Evolutionary conservation across 129 eudicot genomes (phyloP), one percentile per base, ranked within the genome.

Genomic region (Gnaphalium uliginosum): DNA sequence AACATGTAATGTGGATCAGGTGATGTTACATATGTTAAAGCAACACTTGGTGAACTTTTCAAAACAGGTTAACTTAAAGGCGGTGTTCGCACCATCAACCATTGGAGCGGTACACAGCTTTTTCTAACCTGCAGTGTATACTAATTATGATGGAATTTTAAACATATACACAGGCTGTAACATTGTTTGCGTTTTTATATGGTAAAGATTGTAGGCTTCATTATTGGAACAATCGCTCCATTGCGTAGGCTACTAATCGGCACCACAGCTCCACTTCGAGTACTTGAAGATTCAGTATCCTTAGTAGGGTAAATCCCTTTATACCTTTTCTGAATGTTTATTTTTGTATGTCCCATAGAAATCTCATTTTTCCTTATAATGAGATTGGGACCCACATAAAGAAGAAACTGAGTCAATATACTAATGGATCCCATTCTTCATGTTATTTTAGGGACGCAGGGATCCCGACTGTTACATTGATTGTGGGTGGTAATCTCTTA

Each of bases 61-160:
- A 32, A 73, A 33, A 26, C 73, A 51, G 70, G 29, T 89, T 50
- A 87, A 92, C 82, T 69, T 89, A 78, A 83, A 84, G 86, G 76
- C 79, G 10, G 18, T 87, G 65, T 76, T 92, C 67, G 96, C 97
- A 8, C 97, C 96, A 71, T 92, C 97, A 23, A 92, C 93, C 10
- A 75, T 24, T 25, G 96, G 87, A 87, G 96, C 88, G 83, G 97
- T 92, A 89, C 63, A 26, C 30, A 10, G 22, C 24, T 58, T 37
- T 23, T 69, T 27, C 30, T 39, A 26, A 39, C 58, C 30, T 9
- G 29, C 43, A 14, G 5, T 58, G 9, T 54, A 19, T 54, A 54
- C n/a, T n/a, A n/a, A n/a, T 54, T 54, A 54, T 56, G 21, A 18
- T 56, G 62, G 24, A 56, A 19, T 22, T 10, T n/a, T 8, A 56